Conservation (phyloP, 257 asterid genomes). For the Verbena officinalis region DNA sequence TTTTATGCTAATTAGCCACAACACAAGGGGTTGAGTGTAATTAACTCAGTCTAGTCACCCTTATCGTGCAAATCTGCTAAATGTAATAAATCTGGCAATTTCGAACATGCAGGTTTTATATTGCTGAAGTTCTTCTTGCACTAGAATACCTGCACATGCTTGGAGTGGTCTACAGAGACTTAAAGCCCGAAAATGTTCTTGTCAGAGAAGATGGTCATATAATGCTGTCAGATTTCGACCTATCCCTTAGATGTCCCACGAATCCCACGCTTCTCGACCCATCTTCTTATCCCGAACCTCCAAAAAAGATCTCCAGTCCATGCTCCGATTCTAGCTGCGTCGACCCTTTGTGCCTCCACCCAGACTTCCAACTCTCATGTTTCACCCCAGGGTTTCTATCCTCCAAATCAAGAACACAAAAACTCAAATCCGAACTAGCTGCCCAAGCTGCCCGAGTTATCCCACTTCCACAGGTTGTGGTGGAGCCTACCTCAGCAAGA, state of each 20-base stretch:
- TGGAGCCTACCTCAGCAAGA: conserved; percentile 8
- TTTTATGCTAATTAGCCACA: too few species aligned
- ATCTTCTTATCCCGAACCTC: background rate
- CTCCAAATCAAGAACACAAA: background rate
- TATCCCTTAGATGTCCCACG: background rate
- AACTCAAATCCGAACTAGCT: background rate
- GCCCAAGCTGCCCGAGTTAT: background rate
- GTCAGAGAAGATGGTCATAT: conserved; percentile 21
- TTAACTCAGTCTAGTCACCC: too few species aligned
- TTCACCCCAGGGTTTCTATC: conserved; percentile 2
- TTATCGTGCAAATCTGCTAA: too few species aligned
- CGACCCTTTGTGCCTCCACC: conserved; percentile 23
- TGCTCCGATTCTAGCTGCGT: conserved; percentile 17
- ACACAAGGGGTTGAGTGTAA: too few species aligned
- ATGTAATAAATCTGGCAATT: too few species aligned
- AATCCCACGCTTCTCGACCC: conserved; percentile 5
- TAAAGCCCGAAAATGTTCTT: conserved; percentile 19
- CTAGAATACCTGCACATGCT: conserved; percentile 23
- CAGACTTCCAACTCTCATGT: conserved; percentile 9
- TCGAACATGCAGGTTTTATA: background rate
- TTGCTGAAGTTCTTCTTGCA: conserved; percentile 18
- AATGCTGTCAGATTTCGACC: conserved; percentile 22
- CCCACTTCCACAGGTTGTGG: conserved; percentile 1
- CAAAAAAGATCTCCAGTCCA: background rate
- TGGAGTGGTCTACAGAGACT: conserved; percentile 17